A percentile compares a stretch with the other conserved stretches of the same genome.
phyloP scores from a whole-genome alignment of 129 eudicot genomes.

The Solidago caesia region DNA sequence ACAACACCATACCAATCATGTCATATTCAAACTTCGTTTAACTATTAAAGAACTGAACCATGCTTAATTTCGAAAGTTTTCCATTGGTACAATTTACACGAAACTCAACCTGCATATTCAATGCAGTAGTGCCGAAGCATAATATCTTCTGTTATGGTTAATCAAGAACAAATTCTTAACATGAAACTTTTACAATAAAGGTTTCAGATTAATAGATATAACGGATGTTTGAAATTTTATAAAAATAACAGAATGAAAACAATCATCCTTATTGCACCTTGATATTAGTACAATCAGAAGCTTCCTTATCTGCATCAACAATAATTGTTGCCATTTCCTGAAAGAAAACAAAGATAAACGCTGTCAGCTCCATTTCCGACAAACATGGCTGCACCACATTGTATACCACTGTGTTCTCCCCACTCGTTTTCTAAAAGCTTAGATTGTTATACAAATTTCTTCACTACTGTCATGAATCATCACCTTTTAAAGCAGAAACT shows the following conservation, averaged over 20 bases:
- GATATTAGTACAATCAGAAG: background rate
- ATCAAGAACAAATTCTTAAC: background rate
- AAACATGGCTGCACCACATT: background rate
- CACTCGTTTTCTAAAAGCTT: too few species aligned
- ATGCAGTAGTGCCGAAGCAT: constrained; percentile 12
- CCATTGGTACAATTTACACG: background rate
- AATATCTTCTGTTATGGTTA: constrained; percentile 33
- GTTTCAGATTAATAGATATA: background rate
- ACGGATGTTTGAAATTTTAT: background rate
- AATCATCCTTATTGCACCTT: constrained; percentile 4
- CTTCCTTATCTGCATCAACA: constrained; percentile 1
- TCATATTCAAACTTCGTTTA: constrained; percentile 4
- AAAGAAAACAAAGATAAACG: constrained; percentile 2
- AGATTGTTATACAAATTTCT: too few species aligned
- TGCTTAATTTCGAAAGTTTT: background rate
- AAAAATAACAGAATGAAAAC: background rate
- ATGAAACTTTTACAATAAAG: background rate
- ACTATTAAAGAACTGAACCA: constrained; percentile 1
- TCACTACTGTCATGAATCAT: too few species aligned
- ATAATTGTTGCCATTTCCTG: constrained; percentile 8
- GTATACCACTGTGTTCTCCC: background rate
- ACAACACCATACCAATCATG: constrained; percentile 13
- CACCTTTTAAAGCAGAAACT: too few species aligned
- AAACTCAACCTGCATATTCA: background rate
- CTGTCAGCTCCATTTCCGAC: background rate